Base-by-base conservation (phyloP, 352 stramenopile genomes). In the Globisporangium viniferum region DNA sequence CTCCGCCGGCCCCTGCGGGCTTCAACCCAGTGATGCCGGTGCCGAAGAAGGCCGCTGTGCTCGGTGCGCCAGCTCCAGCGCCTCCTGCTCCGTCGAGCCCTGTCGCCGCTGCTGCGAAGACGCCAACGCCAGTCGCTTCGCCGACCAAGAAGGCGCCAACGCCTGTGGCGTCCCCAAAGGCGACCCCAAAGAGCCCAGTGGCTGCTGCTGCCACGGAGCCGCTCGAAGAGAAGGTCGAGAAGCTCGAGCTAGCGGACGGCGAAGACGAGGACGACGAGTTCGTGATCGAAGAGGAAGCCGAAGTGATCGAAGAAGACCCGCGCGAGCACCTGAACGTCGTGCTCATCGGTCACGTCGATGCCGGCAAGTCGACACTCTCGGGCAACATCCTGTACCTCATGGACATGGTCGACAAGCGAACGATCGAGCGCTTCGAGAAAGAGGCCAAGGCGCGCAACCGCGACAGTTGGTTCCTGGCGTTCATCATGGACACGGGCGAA, bases 401-500 rank as follows among this genome's bases (percentile, higher is more conserved):
- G 67, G 97, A 99, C 67, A 98, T 98, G 83, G 97, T 99, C 39
- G 98, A 99, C 81, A 99, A 99, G 84, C 91, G 97, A 59, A 99
- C 96, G 14, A 99, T 99, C 75, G 97, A 99, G 83, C 95, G 97
- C 66, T 99, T 98, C 76, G 97, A 99, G 84, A 91, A 93, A 46
- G 98, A 99, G 76, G 98, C 98, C 29, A 99, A 99, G 72, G 81
- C 91, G 33, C 84, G 86, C 51, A 90, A 92, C 78, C 84, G 84
- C 63, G 86, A 92, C 69, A 87, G 73, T 61, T 92, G 84, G 84
- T 99, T 99, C 80, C 76, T 99, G 31, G 97, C 98, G 20, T 99
- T 98, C 77, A 99, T 99, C 76, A 99, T 99, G 97, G 98, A 99
- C 82, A 99, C 97, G 27, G 98, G 98, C 67, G 97, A 99, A 77